A percentile compares a stretch with the other conserved stretches of the same genome.
Evolutionary conservation across 139 green algal genomes (phyloP).

Genomic region (Closterium sp.): DNA sequence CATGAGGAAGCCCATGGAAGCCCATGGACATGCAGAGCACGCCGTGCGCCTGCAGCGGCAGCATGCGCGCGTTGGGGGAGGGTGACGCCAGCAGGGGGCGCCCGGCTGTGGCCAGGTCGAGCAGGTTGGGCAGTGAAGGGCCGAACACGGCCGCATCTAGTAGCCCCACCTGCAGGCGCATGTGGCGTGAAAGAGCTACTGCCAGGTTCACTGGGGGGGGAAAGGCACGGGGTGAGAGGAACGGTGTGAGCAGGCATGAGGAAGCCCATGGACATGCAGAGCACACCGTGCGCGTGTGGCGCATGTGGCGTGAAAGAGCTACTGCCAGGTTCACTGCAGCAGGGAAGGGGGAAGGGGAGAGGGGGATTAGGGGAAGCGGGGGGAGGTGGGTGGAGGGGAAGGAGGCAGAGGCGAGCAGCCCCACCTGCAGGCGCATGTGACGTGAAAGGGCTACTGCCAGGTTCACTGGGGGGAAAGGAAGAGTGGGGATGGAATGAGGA

Average conservation of each 20-base stretch:
- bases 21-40: slow-evolving; percentile 70
- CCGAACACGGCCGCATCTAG: slow-evolving; percentile 92
- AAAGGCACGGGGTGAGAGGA: too few species aligned
- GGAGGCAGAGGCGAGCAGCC: too few species aligned
- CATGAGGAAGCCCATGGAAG: slow-evolving; percentile 87
- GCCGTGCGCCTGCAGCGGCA: too few species aligned
- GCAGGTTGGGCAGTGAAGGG: slow-evolving; percentile 79
- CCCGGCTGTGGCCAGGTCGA: slow-evolving; percentile 63
- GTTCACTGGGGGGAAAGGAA: too few species aligned
- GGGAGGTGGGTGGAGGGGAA: too few species aligned
- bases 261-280: slow-evolving; percentile 76
- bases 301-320: not conserved
- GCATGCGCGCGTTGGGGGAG: not conserved
- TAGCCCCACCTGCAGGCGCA: slow-evolving; percentile 73
- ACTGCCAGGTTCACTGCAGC: not conserved
- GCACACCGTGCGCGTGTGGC: too few species aligned
- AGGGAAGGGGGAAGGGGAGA: too few species aligned
- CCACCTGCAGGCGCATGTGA: slow-evolving; percentile 63
- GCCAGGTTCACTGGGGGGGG: not conserved
- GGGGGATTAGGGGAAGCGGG: too few species aligned
- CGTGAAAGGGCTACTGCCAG: not conserved
- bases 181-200: not conserved
- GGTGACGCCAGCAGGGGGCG: not conserved
- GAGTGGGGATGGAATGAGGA: too few species aligned
- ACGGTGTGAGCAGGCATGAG: slow-evolving; percentile 83